phyloP scores from a whole-genome alignment of 2,329 filamentous ascomycete species.

The Ceratocystiopsis brevicomis region DNA sequence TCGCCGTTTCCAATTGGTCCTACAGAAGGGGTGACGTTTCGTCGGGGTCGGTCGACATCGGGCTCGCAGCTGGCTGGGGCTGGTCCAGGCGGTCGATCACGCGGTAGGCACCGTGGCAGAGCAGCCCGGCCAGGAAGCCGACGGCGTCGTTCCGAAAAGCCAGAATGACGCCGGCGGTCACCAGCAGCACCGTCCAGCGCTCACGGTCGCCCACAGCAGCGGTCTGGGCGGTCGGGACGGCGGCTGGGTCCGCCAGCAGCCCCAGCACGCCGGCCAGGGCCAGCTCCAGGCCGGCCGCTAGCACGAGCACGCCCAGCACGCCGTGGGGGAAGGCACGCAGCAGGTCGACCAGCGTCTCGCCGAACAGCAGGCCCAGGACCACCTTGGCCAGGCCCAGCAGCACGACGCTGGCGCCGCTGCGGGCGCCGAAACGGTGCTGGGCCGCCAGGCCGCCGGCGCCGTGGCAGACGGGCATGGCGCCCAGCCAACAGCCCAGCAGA shows the following conservation, averaged over 20 bases:
- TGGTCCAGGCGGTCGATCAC: conserved; percentile 18
- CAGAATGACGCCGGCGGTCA: conserved; percentile 63
- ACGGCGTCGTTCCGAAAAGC: conserved; percentile 82
- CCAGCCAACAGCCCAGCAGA: conserved; percentile 71
- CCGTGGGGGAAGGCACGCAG: conserved; percentile 55
- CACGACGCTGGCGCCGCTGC: conserved; percentile 69
- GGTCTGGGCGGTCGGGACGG: conserved; percentile 39
- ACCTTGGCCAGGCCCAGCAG: conserved; percentile 62
- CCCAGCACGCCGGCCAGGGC: conserved; percentile 54
- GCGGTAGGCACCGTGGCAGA: conserved; percentile 54
- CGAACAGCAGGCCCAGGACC: conserved; percentile 54
- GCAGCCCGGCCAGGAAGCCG: conserved; percentile 65
- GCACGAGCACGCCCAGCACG: conserved; percentile 70
- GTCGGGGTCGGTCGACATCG: too few species aligned
- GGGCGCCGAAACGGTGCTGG: conserved; percentile 78
- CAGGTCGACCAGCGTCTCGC: conserved; percentile 51
- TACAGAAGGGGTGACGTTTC: too few species aligned
- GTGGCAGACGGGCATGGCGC: conserved; percentile 89
- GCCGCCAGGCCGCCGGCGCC: conserved; percentile 80
- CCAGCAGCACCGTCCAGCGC: conserved; percentile 77
- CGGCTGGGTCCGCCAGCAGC: conserved; percentile 11
- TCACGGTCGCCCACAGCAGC: too few species aligned
- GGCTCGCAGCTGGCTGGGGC: not conserved
- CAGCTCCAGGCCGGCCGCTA: conserved; percentile 75
- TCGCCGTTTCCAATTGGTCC: too few species aligned